Conservation (phyloP, 768 basidiomycete genomes). For the Plicaturopsis crispa region DNA sequence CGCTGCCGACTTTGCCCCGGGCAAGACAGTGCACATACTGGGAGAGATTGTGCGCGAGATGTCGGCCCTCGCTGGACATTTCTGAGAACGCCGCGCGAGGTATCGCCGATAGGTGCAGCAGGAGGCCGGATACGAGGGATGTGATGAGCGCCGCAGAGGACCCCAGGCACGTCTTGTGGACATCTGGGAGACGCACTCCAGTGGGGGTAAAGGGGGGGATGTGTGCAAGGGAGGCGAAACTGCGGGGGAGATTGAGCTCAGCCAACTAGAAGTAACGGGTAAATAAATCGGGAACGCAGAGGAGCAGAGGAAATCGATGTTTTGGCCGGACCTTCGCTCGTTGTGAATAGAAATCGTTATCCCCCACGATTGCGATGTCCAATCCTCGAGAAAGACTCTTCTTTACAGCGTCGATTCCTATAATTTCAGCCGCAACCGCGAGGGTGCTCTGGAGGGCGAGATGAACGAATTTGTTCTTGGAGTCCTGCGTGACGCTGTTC, state of each 20-base stretch:
- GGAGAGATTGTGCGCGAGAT: slow-evolving; percentile 83
- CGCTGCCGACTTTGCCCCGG: slow-evolving; percentile 96
- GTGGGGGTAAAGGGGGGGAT: slow-evolving; percentile 76
- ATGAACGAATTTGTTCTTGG: slow-evolving; percentile 89
- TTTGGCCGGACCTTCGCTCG: slow-evolving; percentile 57
- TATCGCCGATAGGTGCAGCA: slow-evolving; percentile 68
- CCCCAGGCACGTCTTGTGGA: slow-evolving; percentile 98
- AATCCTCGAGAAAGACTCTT: too few species aligned
- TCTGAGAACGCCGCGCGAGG: slow-evolving; percentile 38
- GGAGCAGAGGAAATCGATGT: too few species aligned
- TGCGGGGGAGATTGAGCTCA: slow-evolving; percentile 50
- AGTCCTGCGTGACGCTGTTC: slow-evolving; percentile 11
- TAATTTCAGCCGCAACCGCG: slow-evolving; percentile 41
- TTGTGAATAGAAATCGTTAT: slow-evolving; percentile 98
- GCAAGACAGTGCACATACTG: slow-evolving; percentile 95
- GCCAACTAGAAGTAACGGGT: slow-evolving; percentile 43
- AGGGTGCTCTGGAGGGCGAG: slow-evolving; percentile 79
- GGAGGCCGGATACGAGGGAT: slow-evolving; percentile 80
- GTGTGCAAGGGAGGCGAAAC: slow-evolving; percentile 51
- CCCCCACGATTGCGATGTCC: slow-evolving; percentile 79
- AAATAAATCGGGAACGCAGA: slow-evolving; percentile 2
- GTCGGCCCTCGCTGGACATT: slow-evolving; percentile 36
- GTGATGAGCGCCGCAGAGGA: slow-evolving; percentile 97
- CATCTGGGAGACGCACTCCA: slow-evolving; percentile 60
- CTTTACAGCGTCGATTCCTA: slow-evolving; percentile 33